Base-by-base conservation (phyloP, 768 basidiomycete species). In the Serpula lacrymans region DNA sequence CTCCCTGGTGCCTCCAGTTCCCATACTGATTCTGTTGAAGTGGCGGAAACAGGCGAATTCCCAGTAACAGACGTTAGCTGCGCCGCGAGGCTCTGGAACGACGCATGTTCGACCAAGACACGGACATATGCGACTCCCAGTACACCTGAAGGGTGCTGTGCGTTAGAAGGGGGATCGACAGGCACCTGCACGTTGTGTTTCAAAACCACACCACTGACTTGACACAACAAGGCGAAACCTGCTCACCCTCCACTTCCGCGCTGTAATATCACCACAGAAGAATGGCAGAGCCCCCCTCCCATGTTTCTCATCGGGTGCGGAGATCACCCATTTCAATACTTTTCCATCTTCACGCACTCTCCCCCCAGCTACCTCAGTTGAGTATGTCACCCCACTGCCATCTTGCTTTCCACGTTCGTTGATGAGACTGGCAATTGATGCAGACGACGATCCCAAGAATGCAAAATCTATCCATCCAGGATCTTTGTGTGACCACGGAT, bases 181-280 rank as follows among this genome's bases (percentile, higher is more conserved):
- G 78, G 77, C 1, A 82, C 80, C 78, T 81, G 46, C 4, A 26
- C 14, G 13, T 9, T 25, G 8, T 3, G 5, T 9, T 14, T 39
- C 30, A 45, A 13, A 20, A 7, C 33, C 13, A 33, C 11, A 20
- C 23, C 10, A 7, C n/a, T 6, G 6, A 33, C n/a, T 14, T 6
- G 14, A 14, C 13, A 8, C 4, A 3, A 6, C 20, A 17, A 11
- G 14, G 21, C 17, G 24, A 34, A 34, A 9, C 17, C 18, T n/a
- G 62, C 75, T 13, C 49, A 82, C 86, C 58, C 85, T 67, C 58
- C 71, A 69, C 2, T 59, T 47, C 35, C 84, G 63, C 3, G 81
- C 75, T 3, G 83, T 85, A 3, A 84, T 62, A 51, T 88, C 85
- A 10, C 82, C 82, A 50, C 86, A 88, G 58, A 82, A 88, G 53